These are phyloP conservation scores for Diplodia sapinea DNA, from an alignment of 2,329 filamentous ascomycete genomes.

Conservation along the genomic window DNA sequence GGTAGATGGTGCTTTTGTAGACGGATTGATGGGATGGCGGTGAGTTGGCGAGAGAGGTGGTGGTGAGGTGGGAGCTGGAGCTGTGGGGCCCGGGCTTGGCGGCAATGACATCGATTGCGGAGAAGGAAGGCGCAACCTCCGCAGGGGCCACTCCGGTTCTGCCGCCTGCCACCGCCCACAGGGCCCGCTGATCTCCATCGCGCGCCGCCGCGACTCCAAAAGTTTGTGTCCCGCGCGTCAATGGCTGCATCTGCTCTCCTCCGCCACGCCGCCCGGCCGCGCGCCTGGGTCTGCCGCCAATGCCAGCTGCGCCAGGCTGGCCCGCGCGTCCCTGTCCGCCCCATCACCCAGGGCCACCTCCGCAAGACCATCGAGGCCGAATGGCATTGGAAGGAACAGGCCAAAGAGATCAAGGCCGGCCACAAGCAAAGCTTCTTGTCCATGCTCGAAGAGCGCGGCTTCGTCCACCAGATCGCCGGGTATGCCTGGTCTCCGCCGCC, in stretches of 20 bases:
- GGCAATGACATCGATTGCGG: constrained; percentile 2
- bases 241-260: constrained; percentile 33
- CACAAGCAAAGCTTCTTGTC: constrained; percentile 60
- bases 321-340: constrained; percentile 35
- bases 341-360: constrained; percentile 36
- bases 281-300: constrained; percentile 40
- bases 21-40: background rate
- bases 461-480: constrained; percentile 77
- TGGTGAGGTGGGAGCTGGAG: background rate
- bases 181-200: background rate
- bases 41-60: background rate
- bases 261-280: constrained; percentile 35
- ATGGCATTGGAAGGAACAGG: constrained; percentile 39
- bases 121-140: background rate
- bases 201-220: background rate
- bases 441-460: constrained; percentile 72
- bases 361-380: constrained; percentile 35
- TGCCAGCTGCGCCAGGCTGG: constrained; percentile 33
- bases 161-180: constrained; percentile 2
- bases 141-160: background rate
- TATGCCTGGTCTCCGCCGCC: constrained; percentile 48
- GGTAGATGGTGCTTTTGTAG: background rate
- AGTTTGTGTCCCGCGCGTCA: constrained; percentile 21
- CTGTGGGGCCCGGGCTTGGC: background rate
- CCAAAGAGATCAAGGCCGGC: constrained; percentile 40